Evolutionary conservation across 768 basidiomycete species (phyloP), one percentile per base, ranked within the genome.

Genomic region (Dioszegia hungarica): DNA sequence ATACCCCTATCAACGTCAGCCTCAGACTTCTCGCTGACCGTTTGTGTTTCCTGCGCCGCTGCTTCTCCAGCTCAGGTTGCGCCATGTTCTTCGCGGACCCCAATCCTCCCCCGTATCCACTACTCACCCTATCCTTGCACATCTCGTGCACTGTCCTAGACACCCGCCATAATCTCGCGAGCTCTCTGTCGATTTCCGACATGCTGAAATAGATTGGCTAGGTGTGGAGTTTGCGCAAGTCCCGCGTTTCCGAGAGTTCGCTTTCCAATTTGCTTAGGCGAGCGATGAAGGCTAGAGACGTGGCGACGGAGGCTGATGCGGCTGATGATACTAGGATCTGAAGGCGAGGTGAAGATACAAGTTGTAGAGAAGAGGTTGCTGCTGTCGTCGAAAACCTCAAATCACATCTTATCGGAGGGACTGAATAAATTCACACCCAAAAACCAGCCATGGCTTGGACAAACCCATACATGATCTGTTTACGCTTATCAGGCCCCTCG

Each of bases 121-220:
- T 39, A 68, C 79, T 78, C 60, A 97, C 95, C 80, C 95, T 84
- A 77, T 99, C 94, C 75, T 86, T 84, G 61, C 93, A 90, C 50
- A 99, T 85, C 78, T 99, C 94, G 74, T 97, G 93, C 39, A 97
- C 87, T 46, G 95, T 98, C 68, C 90, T 80, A 77, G 91, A 91
- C 61, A 98, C 92, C 71, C 93, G 88, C 90, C 92, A 98, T 72
- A 98, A 81, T 71, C 85, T 86, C 57, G 92, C 72, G 34, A 77
- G 64, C 56, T 79, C 78, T 59, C 76, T 51, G 22, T 75, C 76
- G 28, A 67, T 34, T 41, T 68, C 72, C 10, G 70, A 87, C 59
- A 86, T 83, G 80, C 80, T 69, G 59, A 37, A 28, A 38, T 49
- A 25, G 17, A 10, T 20, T 5, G 0, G 52, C 1, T 33, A 33